Conservation (phyloP, 1,284 basidiomycete genomes). For the Mycena sp. region DNA sequence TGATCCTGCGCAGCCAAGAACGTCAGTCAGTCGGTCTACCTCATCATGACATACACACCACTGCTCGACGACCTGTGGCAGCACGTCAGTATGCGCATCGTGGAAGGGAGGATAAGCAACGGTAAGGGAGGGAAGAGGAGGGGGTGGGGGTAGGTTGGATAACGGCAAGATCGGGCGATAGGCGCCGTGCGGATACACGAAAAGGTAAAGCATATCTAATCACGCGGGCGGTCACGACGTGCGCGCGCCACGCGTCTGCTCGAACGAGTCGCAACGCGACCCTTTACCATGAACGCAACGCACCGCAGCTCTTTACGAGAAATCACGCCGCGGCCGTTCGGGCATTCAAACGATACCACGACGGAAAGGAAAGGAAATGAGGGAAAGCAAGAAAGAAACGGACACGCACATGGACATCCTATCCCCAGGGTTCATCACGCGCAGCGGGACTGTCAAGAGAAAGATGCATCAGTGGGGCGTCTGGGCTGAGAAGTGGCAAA, state of each 20-base stretch:
- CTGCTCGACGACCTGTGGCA: slow-evolving; percentile 16
- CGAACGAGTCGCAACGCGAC: no score
- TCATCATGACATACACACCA: not conserved
- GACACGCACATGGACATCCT: slow-evolving; percentile 25
- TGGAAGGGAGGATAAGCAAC: not conserved
- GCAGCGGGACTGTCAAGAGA: slow-evolving; percentile 44
- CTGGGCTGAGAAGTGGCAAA: slow-evolving; percentile 4
- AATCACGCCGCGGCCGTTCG: no score
- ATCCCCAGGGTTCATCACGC: slow-evolving; percentile 49
- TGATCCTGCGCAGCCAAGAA: not conserved
- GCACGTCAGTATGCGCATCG: slow-evolving; percentile 17
- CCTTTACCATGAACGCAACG: no score
- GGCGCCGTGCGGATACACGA: no score
- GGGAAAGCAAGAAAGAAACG: not conserved
- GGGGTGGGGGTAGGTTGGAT: not conserved
- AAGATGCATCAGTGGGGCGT: slow-evolving; percentile 9
- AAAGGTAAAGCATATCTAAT: not conserved
- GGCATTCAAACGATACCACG: not conserved
- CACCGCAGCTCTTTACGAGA: no score
- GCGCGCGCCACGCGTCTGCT: no score
- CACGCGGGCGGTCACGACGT: no score
- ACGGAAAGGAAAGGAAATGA: not conserved
- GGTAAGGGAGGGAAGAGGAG: not conserved
- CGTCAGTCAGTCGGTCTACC: not conserved
- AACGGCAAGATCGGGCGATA: not conserved